Conservation (phyloP, 768 basidiomycete genomes). For the Pluteus cervinus region DNA sequence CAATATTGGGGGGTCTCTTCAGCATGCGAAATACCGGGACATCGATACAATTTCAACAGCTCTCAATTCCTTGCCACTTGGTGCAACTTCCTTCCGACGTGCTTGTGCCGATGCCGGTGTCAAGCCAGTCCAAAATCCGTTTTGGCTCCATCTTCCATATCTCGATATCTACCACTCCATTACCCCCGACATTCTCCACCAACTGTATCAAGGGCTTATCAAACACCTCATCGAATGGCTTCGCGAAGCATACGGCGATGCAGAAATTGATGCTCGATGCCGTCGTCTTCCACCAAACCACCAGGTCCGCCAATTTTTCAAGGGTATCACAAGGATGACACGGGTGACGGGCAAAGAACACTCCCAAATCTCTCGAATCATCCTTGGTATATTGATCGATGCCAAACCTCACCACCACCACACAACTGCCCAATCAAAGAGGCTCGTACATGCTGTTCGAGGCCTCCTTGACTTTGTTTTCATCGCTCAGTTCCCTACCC, state of each 20-base stretch:
- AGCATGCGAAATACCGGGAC: no score
- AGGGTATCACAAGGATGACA: conserved; percentile 27
- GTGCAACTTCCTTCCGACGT: no score
- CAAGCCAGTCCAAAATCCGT: conserved; percentile 17
- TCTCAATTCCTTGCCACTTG: no score
- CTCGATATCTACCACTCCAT: conserved; percentile 29
- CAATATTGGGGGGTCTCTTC: no score
- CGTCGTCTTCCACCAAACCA: conserved; percentile 27
- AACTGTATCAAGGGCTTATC: conserved; percentile 40
- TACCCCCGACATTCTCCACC: conserved; percentile 43
- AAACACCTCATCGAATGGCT: conserved; percentile 29
- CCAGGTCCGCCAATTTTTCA: conserved; percentile 24
- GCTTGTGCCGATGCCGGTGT: conserved; percentile 9
- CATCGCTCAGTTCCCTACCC: conserved; percentile 26
- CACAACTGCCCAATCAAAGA: conserved; percentile 1
- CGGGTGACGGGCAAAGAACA: conserved; percentile 29
- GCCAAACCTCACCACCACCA: conserved; percentile 10
- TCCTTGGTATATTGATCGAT: conserved; percentile 24
- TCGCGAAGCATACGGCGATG: conserved; percentile 12
- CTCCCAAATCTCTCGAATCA: conserved; percentile 21
- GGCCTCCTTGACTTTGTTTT: conserved; percentile 33
- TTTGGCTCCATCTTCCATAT: conserved; percentile 24
- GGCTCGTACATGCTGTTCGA: conserved; percentile 19
- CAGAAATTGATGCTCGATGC: conserved; percentile 30
- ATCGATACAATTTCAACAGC: no score